Percentiles rank a stretch among this genome's conserved stretches.
phyloP scores from a whole-genome alignment of 2,329 filamentous ascomycete species.

The Talaromyces verruculosus region DNA sequence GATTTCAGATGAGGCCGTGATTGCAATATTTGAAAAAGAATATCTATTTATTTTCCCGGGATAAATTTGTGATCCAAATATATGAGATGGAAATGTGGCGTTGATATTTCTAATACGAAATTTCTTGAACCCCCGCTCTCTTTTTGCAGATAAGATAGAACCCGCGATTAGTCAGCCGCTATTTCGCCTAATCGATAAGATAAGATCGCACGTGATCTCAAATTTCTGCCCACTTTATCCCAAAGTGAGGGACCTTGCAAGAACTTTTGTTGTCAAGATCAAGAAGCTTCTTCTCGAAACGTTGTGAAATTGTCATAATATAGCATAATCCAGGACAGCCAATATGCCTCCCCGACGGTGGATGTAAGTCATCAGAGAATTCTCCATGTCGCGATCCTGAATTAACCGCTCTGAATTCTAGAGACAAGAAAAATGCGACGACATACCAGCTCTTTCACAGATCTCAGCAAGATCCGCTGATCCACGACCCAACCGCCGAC shows the following conservation, averaged over 20 bases:
- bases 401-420: slow-evolving; percentile 38
- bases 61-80: too few relatives aligned
- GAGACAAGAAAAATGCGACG: slow-evolving; percentile 86
- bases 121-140: slow-evolving; percentile 21
- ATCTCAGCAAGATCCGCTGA: slow-evolving; percentile 94
- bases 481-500: slow-evolving; percentile 85
- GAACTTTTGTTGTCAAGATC: background rate
- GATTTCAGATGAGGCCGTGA: background rate
- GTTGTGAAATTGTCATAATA: too few relatives aligned
- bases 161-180: slow-evolving; percentile 29
- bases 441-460: slow-evolving; percentile 94
- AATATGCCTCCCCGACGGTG: slow-evolving; percentile 74
- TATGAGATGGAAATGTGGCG: slow-evolving; percentile 19
- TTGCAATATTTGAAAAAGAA: background rate
- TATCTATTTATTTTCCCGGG: too few relatives aligned
- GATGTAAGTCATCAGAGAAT: slow-evolving; percentile 56
- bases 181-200: slow-evolving; percentile 25
- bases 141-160: slow-evolving; percentile 34
- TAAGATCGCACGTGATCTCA: slow-evolving; percentile 23
- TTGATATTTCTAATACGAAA: slow-evolving; percentile 25
- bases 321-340: slow-evolving; percentile 23
- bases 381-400: background rate
- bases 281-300: background rate
- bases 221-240: slow-evolving; percentile 24
- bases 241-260: slow-evolving; percentile 12